These are phyloP conservation scores for Pichia californica DNA, from an alignment of 805 yeast species.

Conservation along the genomic window DNA sequence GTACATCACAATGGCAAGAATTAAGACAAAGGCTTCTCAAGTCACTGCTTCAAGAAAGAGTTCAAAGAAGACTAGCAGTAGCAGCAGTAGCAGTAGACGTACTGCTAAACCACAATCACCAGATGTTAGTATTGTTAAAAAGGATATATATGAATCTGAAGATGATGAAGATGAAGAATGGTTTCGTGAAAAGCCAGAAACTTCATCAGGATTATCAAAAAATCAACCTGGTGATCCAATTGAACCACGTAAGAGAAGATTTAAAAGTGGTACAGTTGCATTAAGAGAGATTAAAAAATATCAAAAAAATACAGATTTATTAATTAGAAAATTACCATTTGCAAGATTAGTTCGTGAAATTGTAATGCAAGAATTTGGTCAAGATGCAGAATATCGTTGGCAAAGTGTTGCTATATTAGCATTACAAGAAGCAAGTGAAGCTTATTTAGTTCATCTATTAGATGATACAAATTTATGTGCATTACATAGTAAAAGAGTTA, in stretches of 20 bases:
- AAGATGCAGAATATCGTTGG: slow-evolving; percentile 61
- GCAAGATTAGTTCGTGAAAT: slow-evolving; percentile 72
- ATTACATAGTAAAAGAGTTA: slow-evolving; percentile 74
- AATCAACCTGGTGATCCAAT: slow-evolving; percentile 54
- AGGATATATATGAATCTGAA: slow-evolving; percentile 8
- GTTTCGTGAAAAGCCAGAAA: not conserved
- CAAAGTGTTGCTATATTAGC: slow-evolving; percentile 73
- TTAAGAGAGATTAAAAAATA: slow-evolving; percentile 60
- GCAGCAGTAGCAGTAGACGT: slow-evolving; percentile 2
- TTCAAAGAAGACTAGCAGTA: not conserved
- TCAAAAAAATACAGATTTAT: slow-evolving; percentile 61
- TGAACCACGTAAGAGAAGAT: slow-evolving; percentile 31
- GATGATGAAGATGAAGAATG: slow-evolving; percentile 1
- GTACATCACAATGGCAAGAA: not conserved
- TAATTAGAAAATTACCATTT: slow-evolving; percentile 69
- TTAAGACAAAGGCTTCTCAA: not conserved
- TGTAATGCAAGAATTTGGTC: slow-evolving; percentile 51
- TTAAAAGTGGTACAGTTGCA: slow-evolving; percentile 61
- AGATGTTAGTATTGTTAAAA: not conserved
- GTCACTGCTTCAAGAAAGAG: not conserved
- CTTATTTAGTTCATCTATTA: slow-evolving; percentile 61
- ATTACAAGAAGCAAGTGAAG: slow-evolving; percentile 76
- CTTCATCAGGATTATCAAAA: slow-evolving; percentile 32
- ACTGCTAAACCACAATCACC: not conserved
- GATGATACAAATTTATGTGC: slow-evolving; percentile 79